Evolutionary conservation across 352 stramenopile species (phyloP), one percentile per base, ranked within the genome.

Genomic region (Elongisporangium senticosum): DNA sequence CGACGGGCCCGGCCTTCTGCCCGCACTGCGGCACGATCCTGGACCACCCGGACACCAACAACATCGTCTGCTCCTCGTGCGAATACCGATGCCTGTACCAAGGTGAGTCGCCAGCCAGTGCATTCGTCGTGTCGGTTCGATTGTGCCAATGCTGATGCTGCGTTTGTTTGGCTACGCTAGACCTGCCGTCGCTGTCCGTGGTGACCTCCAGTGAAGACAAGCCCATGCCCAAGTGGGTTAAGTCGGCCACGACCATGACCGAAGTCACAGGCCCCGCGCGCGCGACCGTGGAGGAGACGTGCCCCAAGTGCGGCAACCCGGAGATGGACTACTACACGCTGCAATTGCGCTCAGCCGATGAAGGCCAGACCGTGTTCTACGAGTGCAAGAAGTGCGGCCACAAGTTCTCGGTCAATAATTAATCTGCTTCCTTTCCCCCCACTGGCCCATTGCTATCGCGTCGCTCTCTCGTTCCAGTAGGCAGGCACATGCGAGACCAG

Each of bases 311-410:
- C 67, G 85, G 79, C 60, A 93, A 98, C 72, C 87, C 79, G 10
- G 86, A 99, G 74, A 98, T 99, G 72, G 93, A 98, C 68, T 99
- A 99, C 80, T 99, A 99, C 72, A 99, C 97, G 62, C 95, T 99
- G 74, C 97, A 99, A 77, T 74, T 99, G 66, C 86, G 97, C 62
- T 98, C 90, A 51, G 97, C 98, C 20, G 97, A 99, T 88, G 97
- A 99, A 83, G 97, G 97, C 14, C 97, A 99, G 74, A 99, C 97
- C 47, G 97, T 99, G 8, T 99, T 99, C 75, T 99, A 99, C 77
- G 97, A 99, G 80, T 99, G 97, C 76, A 96, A 96, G 71, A 96
- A 98, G 63, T 99, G 97, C 61, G 86, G 86, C 33, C 83, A 93
- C 77, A 90, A 92, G 66, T 93, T 79, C 71, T 95, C 85, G 15